A percentile compares a stretch with the other conserved stretches of the same genome.
These are phyloP conservation scores for Cucurbita pepo DNA, from an alignment of 306 rosid genomes.

Conservation along the genomic window DNA sequence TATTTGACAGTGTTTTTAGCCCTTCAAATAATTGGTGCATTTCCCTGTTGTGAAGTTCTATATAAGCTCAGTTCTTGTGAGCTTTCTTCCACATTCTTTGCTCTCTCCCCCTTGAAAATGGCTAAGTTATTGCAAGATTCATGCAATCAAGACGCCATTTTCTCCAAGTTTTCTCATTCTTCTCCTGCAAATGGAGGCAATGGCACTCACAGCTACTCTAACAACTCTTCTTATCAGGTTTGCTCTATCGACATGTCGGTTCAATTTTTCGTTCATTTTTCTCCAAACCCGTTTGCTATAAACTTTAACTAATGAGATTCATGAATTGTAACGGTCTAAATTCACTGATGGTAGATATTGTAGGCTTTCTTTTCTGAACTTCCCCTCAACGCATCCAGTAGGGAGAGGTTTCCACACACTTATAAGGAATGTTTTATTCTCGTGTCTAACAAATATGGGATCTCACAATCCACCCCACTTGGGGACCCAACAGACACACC, in stretches of 20 bases:
- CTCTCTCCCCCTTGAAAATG: background rate
- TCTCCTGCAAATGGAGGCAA: constrained; percentile 5
- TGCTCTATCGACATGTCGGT: no score
- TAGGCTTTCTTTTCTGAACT: no score
- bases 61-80: background rate
- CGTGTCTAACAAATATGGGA: no score
- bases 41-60: background rate
- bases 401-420: no score
- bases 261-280: background rate
- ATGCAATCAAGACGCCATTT: background rate
- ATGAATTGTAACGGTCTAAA: no score
- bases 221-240: constrained; percentile 4
- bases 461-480: no score
- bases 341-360: no score
- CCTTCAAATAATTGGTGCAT: background rate
- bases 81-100: background rate
- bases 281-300: background rate
- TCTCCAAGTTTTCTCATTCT: background rate
- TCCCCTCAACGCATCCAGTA: no score
- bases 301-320: background rate
- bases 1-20: background rate
- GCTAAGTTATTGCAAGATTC: background rate
- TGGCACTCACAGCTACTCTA: constrained; percentile 3
- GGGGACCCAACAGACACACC: no score
- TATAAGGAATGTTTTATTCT: no score